Evolutionary conservation across 768 basidiomycete genomes (phyloP), one percentile per base, ranked within the genome.

Genomic region (Suillus spraguei): DNA sequence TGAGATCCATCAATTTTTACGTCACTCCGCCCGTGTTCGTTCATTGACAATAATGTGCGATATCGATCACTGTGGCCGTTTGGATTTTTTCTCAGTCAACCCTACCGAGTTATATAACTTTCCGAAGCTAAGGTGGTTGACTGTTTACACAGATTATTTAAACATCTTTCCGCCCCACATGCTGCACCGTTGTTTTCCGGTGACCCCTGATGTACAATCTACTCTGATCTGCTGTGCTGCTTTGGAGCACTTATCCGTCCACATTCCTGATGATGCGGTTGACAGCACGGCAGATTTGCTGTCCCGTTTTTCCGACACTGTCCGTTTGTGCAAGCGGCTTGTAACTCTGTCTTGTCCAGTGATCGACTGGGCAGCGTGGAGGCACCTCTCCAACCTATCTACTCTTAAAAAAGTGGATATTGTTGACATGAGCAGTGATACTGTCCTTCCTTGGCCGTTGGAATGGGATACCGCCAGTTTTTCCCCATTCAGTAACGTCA

Each of bases 181-280:
- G 32, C 20, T 53, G 2, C 52, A 10, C 5, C 32, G 88, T 3
- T n/a, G 20, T 20, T 5, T 5, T 33, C 4, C 33, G n/a, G 5
- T 20, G 20, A 20, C 17, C 1, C 5, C n/a, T 3, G 5, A n/a
- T 9, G 5, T 53, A 5, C 2, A n/a, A 11, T 13, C 32, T 11
- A 5, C 33, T 11, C 11, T 11, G 32, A 33, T 11, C 10, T 32
- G 52, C 20, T 20, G 32, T 9, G 2, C 20, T 53, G 3, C 17
- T 13, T 53, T 53, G 32, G 10, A 53, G 32, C 10, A 33, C 32
- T 53, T 53, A 6, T n/a, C 0, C 32, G 3, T 53, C 52, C 0
- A 6, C 1, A 1, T 9, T 32, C 4, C 2, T n/a, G 1, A 16
- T 24, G 1, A 7, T 16, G 14, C 16, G 3, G 47, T 8, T 16